Base-by-base conservation (phyloP, 495 filamentous ascomycete genomes). In the Penicillium angulare region DNA sequence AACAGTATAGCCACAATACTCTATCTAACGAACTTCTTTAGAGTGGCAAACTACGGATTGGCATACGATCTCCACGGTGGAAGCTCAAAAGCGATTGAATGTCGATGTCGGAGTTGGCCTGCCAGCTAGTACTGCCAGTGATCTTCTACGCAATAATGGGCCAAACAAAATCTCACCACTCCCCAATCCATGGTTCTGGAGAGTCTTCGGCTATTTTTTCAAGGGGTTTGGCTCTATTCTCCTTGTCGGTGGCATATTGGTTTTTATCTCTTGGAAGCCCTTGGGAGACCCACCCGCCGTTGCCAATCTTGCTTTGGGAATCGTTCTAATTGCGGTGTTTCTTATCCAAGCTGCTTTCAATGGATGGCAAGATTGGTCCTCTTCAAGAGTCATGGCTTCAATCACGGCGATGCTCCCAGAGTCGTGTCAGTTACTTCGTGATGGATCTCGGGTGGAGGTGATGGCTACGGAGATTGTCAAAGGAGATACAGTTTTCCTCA, bases 331-430 rank as follows among this genome's bases (percentile, higher is more conserved):
- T 17, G 74, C 76, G 7, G 85, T 90, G 0, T 87, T 85, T 52
- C 57, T 86, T 49, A 74, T 85, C 17, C 85, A 90, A 59, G 86
- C 86, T n/a, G 70, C 70, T 1, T 90, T 89, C 65, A 83, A 82
- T 57, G 78, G 76, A 38, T 85, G 77, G 68, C 82, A 85, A 47
- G 82, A 86, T 53, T 85, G 75, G 73, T 83, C 78, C 0, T 79
- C 80, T 0, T 77, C 78, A 0, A 65, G 78, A n/a, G 82, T 84
- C 8, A 85, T 86, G 80, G 78, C 76, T 5, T 80, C 79, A 2
- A 85, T 84, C 43, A 80, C 75, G 21, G 78, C 68, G 38, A 84
- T 89, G 81, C 71, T 89, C n/a, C 86, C 85, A 0, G 84, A 86
- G 49, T 66, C 78, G 24, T 84, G 79, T 49, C 54, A 81, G 16